phyloP scores from a whole-genome alignment of 768 basidiomycete species.

The Royoungia palumana region DNA sequence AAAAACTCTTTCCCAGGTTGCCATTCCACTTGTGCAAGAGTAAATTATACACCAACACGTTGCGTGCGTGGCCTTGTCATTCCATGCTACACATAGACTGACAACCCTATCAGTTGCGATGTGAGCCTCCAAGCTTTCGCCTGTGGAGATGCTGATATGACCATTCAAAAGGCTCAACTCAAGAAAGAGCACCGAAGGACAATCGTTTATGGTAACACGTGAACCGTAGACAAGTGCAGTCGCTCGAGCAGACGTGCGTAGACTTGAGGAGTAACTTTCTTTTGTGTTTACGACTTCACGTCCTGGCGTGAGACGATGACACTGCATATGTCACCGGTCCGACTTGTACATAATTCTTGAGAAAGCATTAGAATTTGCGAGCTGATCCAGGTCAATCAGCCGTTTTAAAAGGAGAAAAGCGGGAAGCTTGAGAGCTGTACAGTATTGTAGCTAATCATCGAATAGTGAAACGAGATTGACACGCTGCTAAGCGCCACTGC shows the following conservation, averaged over 20 bases:
- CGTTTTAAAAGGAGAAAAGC: too few relatives aligned
- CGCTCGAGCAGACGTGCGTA: too few relatives aligned
- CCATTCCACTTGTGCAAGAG: constrained; percentile 9
- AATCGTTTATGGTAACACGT: not conserved
- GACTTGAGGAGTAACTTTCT: not conserved
- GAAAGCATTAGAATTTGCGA: too few relatives aligned
- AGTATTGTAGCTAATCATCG: too few relatives aligned
- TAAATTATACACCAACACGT: constrained; percentile 6
- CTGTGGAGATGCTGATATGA: not conserved
- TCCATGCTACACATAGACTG: not conserved
- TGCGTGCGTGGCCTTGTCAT: not conserved
- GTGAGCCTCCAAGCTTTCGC: not conserved
- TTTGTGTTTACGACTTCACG: not conserved
- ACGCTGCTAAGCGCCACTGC: too few relatives aligned
- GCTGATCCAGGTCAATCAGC: too few relatives aligned
- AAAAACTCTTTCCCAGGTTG: constrained; percentile 1
- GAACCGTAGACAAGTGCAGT: not conserved
- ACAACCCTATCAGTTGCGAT: constrained; percentile 6
- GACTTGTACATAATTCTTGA: too few relatives aligned
- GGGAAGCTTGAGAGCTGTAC: too few relatives aligned
- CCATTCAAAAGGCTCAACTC: constrained; percentile 4
- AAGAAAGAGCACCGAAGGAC: not conserved
- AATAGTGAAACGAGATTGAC: too few relatives aligned
- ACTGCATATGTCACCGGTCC: too few relatives aligned
- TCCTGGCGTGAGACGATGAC: too few relatives aligned